These are phyloP conservation scores for Aspergillus caelatus DNA, from an alignment of 2,329 filamentous ascomycete genomes.

Conservation along the genomic window DNA sequence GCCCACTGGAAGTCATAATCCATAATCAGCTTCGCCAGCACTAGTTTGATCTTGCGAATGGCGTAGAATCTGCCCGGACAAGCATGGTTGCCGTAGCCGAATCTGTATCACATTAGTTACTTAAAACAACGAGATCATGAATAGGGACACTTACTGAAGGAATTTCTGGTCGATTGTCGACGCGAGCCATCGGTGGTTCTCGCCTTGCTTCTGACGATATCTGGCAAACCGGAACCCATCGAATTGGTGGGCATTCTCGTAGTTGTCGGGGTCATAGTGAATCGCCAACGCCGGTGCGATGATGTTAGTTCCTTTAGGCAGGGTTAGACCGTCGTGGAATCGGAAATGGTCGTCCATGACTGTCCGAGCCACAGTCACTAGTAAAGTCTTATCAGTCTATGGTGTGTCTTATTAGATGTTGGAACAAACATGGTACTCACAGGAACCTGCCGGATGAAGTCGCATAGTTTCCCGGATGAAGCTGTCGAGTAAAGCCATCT, in stretches of 20 bases:
- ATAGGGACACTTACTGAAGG: background rate
- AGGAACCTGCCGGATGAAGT: background rate
- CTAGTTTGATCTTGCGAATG: constrained; percentile 1
- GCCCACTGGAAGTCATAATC: constrained; percentile 5
- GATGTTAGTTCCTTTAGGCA: background rate
- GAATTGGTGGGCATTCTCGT: background rate
- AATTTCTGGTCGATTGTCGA: background rate
- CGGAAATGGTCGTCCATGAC: background rate
- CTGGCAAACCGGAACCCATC: background rate
- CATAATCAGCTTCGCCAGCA: constrained; percentile 1
- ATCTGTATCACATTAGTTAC: background rate
- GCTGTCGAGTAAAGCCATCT: background rate
- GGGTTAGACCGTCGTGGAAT: background rate
- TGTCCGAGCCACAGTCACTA: background rate
- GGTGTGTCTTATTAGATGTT: background rate
- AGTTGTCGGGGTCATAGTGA: background rate
- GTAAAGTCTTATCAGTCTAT: too few species aligned
- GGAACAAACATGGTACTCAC: background rate
- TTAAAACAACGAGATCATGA: background rate
- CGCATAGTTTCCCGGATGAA: background rate
- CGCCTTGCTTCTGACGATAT: background rate
- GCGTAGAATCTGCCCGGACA: constrained; percentile 5
- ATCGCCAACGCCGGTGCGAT: background rate
- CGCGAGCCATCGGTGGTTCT: background rate
- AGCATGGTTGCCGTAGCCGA: constrained; percentile 3